Conservation (phyloP, 2,329 filamentous ascomycete species). For the Aspergillus puulaauensis region DNA sequence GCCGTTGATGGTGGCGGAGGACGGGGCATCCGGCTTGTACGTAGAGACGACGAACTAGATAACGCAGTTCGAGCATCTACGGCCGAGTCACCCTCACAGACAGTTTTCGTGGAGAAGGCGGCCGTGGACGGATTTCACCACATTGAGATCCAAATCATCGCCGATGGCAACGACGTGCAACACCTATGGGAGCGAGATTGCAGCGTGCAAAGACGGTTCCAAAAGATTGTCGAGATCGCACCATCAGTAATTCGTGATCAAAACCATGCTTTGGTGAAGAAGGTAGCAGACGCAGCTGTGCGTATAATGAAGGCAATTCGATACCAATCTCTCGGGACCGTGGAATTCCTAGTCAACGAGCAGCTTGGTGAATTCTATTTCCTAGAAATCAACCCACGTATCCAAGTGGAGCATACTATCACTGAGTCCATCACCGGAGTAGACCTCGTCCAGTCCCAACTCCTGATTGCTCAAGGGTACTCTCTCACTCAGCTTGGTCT, state of each 20-base stretch:
- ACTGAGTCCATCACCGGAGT: constrained; percentile 56
- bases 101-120: constrained; percentile 62
- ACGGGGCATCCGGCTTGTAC: constrained; percentile 58
- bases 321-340: constrained; percentile 62
- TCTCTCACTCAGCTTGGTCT: constrained; percentile 39
- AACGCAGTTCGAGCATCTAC: constrained; percentile 51
- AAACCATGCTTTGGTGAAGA: constrained; percentile 48
- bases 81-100: constrained; percentile 58
- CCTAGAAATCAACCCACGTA: constrained; percentile 60
- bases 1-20: constrained; percentile 65
- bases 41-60: constrained; percentile 44
- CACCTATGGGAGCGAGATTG: constrained; percentile 64
- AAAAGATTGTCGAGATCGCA: constrained; percentile 62
- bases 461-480: constrained; percentile 54
- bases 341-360: constrained; percentile 62
- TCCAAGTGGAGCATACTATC: constrained; percentile 64
- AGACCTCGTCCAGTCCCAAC: constrained; percentile 57
- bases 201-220: constrained; percentile 60
- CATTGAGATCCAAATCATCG: constrained; percentile 61
- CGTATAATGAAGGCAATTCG: constrained; percentile 43
- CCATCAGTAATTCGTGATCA: constrained; percentile 53
- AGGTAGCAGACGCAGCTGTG: constrained; percentile 55
- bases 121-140: constrained; percentile 62
- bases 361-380: constrained; percentile 54
- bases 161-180: constrained; percentile 53